phyloP scores from a whole-genome alignment of 495 filamentous ascomycete species.

The Aspergillus haitiensis region DNA sequence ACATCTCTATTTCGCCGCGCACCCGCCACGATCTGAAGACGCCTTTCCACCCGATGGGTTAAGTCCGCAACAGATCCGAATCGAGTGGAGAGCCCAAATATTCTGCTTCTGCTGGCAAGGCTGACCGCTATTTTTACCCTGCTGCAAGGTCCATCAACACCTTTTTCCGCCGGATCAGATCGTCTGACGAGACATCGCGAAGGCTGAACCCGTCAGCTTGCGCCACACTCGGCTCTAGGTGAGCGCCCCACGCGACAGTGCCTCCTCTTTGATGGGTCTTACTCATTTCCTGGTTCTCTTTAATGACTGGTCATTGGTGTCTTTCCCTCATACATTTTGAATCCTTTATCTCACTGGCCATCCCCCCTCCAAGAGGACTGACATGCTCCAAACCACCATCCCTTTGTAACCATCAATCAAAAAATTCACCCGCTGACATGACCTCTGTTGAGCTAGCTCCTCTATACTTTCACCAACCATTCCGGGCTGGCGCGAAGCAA shows the following conservation, averaged over 20 bases:
- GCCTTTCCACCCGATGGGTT: conserved; percentile 25
- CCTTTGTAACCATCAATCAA: conserved; percentile 49
- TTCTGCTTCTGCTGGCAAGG: conserved; percentile 20
- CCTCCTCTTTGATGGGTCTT: conserved; percentile 20
- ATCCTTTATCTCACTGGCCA: neutral
- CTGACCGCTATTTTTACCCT: conserved; percentile 31
- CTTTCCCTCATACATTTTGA: conserved; percentile 3
- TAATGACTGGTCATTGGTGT: neutral
- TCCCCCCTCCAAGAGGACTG: neutral
- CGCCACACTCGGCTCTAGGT: conserved; percentile 51
- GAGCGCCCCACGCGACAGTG: conserved; percentile 44
- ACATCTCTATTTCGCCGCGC: conserved; percentile 20
- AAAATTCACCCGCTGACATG: conserved; percentile 57
- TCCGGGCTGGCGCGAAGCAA: conserved; percentile 38
- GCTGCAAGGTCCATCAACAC: conserved; percentile 16
- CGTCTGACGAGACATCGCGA: conserved; percentile 30
- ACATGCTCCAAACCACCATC: conserved; percentile 5
- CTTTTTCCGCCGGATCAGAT: conserved; percentile 12
- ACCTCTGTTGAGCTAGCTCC: conserved; percentile 63
- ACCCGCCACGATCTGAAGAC: conserved; percentile 16
- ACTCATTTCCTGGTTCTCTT: conserved; percentile 6
- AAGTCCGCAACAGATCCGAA: conserved; percentile 17
- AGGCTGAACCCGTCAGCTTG: conserved; percentile 53
- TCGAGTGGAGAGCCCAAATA: conserved; percentile 14
- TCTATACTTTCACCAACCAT: conserved; percentile 52